Percentiles rank a stretch among this genome's conserved stretches.
phyloP scores from a whole-genome alignment of 495 filamentous ascomycete genomes.

The Penicillium salamii region DNA sequence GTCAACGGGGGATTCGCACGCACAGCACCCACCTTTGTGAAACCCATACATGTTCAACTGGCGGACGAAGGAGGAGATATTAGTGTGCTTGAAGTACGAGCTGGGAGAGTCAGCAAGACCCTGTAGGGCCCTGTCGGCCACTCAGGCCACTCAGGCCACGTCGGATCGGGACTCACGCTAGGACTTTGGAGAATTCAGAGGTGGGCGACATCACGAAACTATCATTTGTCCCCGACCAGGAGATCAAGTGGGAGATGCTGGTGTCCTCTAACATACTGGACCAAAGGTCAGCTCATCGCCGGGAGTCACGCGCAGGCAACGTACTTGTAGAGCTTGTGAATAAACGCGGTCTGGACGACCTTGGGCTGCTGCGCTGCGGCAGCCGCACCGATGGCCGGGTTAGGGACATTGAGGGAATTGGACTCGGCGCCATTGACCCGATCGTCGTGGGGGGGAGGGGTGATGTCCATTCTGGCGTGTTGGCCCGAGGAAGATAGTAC shows the following conservation, averaged over 20 bases:
- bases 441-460: constrained; percentile 48
- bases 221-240: constrained; percentile 89
- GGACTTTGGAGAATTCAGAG: constrained; percentile 95
- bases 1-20: background rate
- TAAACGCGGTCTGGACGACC: constrained; percentile 98
- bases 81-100: constrained; percentile 98
- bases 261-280: constrained; percentile 92
- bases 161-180: constrained; percentile 70
- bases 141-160: too few species aligned
- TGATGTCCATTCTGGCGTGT: constrained; percentile 49
- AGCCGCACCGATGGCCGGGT: constrained; percentile 60
- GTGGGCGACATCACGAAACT: constrained; percentile 99
- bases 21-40: constrained; percentile 77
- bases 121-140: too few species aligned
- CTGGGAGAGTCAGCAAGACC: constrained; percentile 25
- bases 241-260: constrained; percentile 89
- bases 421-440: constrained; percentile 45
- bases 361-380: constrained; percentile 93
- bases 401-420: constrained; percentile 32
- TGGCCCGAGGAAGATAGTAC: constrained; percentile 42
- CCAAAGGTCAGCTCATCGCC: constrained; percentile 1
- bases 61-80: constrained; percentile 96
- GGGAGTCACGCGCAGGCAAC: constrained; percentile 22
- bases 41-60: constrained; percentile 99
- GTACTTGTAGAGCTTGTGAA: constrained; percentile 98